These are phyloP conservation scores for Limnomonas spitsbergensis DNA, from an alignment of 139 green algal genomes.

Conservation along the genomic window DNA sequence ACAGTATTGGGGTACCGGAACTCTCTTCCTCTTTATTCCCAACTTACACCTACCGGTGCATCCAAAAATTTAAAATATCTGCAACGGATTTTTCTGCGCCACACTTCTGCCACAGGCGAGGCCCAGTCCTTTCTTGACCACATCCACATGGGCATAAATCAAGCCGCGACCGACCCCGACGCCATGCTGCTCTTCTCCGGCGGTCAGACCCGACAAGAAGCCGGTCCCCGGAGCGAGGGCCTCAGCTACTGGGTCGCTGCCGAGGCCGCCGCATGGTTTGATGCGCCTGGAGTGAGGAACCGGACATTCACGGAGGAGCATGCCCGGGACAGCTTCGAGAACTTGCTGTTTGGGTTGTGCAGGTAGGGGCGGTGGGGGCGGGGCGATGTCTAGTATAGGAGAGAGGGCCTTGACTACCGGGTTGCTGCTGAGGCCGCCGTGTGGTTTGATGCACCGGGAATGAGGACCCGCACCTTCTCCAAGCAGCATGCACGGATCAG, in stretches of 20 bases:
- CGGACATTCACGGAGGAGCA: slow-evolving; percentile 72
- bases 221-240: slow-evolving; percentile 71
- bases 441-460: slow-evolving; percentile 60
- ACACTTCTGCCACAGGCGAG: too few relatives aligned
- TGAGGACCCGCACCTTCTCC: slow-evolving; percentile 44
- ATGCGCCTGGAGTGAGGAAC: slow-evolving; percentile 37
- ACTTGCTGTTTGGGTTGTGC: slow-evolving; percentile 89
- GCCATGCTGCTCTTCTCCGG: slow-evolving; percentile 78
- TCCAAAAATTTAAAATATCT: too few relatives aligned
- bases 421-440: slow-evolving; percentile 62
- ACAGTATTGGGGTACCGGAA: too few relatives aligned
- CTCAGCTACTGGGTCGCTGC: slow-evolving; percentile 79
- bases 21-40: too few relatives aligned
- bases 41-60: too few relatives aligned
- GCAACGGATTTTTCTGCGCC: too few relatives aligned
- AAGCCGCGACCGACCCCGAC: slow-evolving; percentile 60
- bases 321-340: slow-evolving; percentile 89
- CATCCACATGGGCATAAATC: slow-evolving; percentile 72
- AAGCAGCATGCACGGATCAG: slow-evolving; percentile 85
- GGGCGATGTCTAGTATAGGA: slow-evolving; percentile 25
- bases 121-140: slow-evolving; percentile 80
- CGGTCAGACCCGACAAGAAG: slow-evolving; percentile 57
- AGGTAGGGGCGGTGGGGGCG: slow-evolving; percentile 20
- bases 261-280: slow-evolving; percentile 68
- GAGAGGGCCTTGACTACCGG: slow-evolving; percentile 78